Conservation (phyloP, 352 stramenopile species). For the Elongisporangium prolatum region DNA sequence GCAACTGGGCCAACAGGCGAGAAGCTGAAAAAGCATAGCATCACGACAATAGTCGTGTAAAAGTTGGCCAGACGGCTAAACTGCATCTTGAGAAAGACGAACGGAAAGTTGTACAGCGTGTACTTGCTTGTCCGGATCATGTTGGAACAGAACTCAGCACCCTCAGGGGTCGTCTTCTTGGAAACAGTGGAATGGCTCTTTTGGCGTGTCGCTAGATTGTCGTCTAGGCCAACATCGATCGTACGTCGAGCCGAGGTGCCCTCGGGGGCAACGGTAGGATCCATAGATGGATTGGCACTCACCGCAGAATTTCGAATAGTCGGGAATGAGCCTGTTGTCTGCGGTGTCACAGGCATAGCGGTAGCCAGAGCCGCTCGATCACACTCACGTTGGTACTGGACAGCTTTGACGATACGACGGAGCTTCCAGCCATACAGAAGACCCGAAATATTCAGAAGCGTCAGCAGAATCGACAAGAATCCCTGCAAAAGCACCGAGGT, state of each 20-base stretch:
- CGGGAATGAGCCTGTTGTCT: not conserved
- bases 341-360: constrained; percentile 38
- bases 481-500: constrained; percentile 84
- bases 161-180: constrained; percentile 5
- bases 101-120: constrained; percentile 88
- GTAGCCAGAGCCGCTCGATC: constrained; percentile 75
- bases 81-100: constrained; percentile 89
- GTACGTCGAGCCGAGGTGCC: constrained; percentile 31
- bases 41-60: constrained; percentile 87
- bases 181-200: constrained; percentile 16
- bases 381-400: constrained; percentile 76
- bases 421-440: constrained; percentile 88
- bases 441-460: constrained; percentile 69
- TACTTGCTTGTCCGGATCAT: constrained; percentile 88
- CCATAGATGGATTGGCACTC: constrained; percentile 34
- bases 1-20: constrained; percentile 79
- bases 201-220: constrained; percentile 9
- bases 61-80: constrained; percentile 87
- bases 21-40: constrained; percentile 87
- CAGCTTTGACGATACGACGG: constrained; percentile 79
- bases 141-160: constrained; percentile 58
- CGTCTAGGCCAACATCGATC: constrained; percentile 31
- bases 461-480: constrained; percentile 81
- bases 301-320: not conserved
- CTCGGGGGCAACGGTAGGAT: constrained; percentile 31